A percentile compares a stretch with the other conserved stretches of the same genome.
These are phyloP conservation scores for Trichoderma sp. DNA, from an alignment of 2,329 filamentous ascomycete species.

Conservation along the genomic window DNA sequence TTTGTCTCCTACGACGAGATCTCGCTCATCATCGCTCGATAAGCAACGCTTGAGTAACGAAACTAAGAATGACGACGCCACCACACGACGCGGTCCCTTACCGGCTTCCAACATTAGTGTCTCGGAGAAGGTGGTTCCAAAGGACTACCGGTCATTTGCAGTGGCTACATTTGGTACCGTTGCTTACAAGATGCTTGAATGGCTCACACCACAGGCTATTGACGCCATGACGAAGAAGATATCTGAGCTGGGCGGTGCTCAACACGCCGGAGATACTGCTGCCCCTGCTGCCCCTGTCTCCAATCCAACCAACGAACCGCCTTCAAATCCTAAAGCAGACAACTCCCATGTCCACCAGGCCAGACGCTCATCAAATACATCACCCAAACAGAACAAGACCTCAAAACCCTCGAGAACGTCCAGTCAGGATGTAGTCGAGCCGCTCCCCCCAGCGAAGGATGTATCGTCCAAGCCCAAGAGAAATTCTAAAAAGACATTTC, in stretches of 20 bases:
- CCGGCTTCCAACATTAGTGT: conserved; percentile 40
- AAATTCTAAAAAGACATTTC: conserved; percentile 30
- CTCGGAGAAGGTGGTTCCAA: conserved; percentile 50
- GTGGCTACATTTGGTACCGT: conserved; percentile 66
- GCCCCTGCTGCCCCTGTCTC: no score
- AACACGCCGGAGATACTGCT: neutral
- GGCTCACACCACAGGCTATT: conserved; percentile 63
- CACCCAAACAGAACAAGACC: neutral
- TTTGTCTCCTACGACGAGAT: conserved; percentile 2
- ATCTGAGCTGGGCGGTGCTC: conserved; percentile 26
- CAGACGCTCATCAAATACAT: neutral
- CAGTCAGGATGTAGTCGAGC: conserved; percentile 6
- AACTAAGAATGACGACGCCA: neutral
- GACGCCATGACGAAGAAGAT: conserved; percentile 49
- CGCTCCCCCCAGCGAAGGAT: conserved; percentile 19
- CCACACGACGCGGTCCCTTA: neutral
- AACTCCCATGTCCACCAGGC: neutral
- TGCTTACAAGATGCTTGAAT: conserved; percentile 70
- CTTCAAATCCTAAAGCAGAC: neutral
- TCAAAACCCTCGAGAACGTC: neutral
- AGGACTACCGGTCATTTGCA: conserved; percentile 62
- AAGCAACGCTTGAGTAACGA: neutral
- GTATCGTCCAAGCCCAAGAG: conserved; percentile 20
- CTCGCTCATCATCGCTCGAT: conserved; percentile 8
- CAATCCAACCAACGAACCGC: neutral